Evolutionary conservation across 371 early-diverging fungal genomes (phyloP).

Genomic region (Actinomucor elegans): DNA sequence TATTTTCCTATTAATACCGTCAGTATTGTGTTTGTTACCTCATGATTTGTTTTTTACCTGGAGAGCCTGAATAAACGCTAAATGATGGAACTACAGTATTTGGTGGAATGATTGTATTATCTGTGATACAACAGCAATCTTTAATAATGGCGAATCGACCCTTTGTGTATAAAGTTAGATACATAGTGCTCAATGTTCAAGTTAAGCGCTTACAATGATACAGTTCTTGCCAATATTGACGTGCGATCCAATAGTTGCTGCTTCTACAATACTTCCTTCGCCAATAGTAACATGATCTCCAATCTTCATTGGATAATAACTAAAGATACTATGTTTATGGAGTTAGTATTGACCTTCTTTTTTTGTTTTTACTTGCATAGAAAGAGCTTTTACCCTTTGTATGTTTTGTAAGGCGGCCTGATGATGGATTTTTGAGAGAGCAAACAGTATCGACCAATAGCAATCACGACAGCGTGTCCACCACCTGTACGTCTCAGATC

Average conservation of each 20-base stretch:
- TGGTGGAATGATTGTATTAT: conserved; percentile 90
- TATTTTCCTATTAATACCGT: conserved; percentile 59
- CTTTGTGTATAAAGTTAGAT: conserved; percentile 51
- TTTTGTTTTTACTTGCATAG: too few species aligned
- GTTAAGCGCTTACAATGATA: conserved; percentile 72
- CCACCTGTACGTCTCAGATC: conserved; percentile 89
- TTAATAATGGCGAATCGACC: conserved; percentile 95
- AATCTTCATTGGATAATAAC: conserved; percentile 95
- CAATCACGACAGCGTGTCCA: conserved; percentile 84
- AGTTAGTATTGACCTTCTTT: too few species aligned
- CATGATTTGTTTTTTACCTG: conserved; percentile 51
- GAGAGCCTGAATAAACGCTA: conserved; percentile 81
- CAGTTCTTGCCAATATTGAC: conserved; percentile 93
- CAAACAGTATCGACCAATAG: conserved; percentile 89
- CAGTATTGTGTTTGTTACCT: not conserved
- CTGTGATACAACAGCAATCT: conserved; percentile 88
- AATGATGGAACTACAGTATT: conserved; percentile 91
- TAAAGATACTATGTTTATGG: conserved; percentile 60
- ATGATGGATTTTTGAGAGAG: conserved; percentile 77
- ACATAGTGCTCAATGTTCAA: too few species aligned
- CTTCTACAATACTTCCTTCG: conserved; percentile 87
- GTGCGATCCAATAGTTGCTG: conserved; percentile 88
- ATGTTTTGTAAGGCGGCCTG: conserved; percentile 93
- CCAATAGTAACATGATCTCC: conserved; percentile 93
- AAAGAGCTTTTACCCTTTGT: conserved; percentile 75